A percentile compares a stretch with the other conserved stretches of the same genome.
Conservation (phyloP, 2,329 filamentous ascomycete species). For the Waltergamsia citrina region DNA sequence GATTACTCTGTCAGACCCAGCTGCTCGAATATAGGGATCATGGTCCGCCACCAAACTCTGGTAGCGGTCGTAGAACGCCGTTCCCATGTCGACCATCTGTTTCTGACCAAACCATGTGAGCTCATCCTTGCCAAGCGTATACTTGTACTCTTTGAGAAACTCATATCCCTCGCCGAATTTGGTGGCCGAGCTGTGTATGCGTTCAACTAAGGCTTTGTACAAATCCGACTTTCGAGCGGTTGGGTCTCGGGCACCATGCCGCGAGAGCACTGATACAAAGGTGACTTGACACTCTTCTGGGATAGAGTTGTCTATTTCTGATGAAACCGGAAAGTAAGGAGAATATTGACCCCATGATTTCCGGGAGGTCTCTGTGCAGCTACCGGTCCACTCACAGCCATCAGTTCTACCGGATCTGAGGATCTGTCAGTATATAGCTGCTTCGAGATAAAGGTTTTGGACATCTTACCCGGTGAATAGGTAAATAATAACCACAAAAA, state of each 20-base stretch:
- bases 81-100: slow-evolving; percentile 65
- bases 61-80: slow-evolving; percentile 70
- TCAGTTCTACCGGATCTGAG: too few species aligned
- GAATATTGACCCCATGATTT: slow-evolving; percentile 83
- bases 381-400: slow-evolving; percentile 15
- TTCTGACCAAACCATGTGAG: slow-evolving; percentile 57
- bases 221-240: slow-evolving; percentile 54
- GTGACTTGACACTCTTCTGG: slow-evolving; percentile 65
- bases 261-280: slow-evolving; percentile 72
- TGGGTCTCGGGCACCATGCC: slow-evolving; percentile 78
- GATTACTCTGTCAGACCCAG: slow-evolving; percentile 62
- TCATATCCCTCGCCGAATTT: slow-evolving; percentile 53
- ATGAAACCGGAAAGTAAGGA: slow-evolving; percentile 70
- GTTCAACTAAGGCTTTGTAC: slow-evolving; percentile 56
- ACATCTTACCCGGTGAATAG: too few species aligned
- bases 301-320: slow-evolving; percentile 47
- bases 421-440: too few species aligned
- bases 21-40: slow-evolving; percentile 63
- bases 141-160: slow-evolving; percentile 65
- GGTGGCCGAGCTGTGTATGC: slow-evolving; percentile 49
- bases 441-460: too few species aligned
- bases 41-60: slow-evolving; percentile 43
- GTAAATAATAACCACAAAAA: too few species aligned
- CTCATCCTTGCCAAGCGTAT: slow-evolving; percentile 60
- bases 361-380: slow-evolving; percentile 49